A percentile compares a stretch with the other conserved stretches of the same genome.
Evolutionary conservation across 352 stramenopile genomes (phyloP).

Genomic region (Phytophthora kernoviae): DNA sequence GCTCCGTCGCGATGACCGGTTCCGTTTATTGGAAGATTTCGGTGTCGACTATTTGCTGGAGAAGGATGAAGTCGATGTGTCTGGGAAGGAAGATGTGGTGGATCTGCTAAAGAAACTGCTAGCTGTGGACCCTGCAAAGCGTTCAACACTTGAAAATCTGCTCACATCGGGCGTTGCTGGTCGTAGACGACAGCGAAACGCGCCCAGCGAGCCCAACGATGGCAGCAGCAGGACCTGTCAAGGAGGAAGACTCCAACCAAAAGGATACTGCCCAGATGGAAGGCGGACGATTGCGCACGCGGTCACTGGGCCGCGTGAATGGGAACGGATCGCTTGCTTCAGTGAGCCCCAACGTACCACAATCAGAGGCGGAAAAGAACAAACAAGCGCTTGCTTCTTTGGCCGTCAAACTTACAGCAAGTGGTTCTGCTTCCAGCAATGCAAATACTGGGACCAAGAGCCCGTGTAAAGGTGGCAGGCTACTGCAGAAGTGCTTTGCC

Average conservation of each 20-base stretch:
- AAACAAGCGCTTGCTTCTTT: conserved; percentile 28
- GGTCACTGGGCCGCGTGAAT: conserved; percentile 30
- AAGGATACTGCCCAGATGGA: conserved; percentile 13
- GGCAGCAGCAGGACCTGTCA: neutral
- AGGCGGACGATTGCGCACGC: conserved; percentile 17
- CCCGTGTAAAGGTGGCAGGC: conserved; percentile 14
- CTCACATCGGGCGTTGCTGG: conserved; percentile 42
- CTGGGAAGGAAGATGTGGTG: conserved; percentile 40
- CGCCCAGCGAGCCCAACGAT: conserved; percentile 8
- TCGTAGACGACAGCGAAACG: conserved; percentile 9
- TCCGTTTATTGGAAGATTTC: conserved; percentile 57
- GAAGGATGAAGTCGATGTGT: conserved; percentile 62
- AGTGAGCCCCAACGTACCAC: conserved; percentile 21
- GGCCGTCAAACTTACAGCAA: conserved; percentile 14
- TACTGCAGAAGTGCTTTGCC: conserved; percentile 37
- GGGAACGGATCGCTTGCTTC: conserved; percentile 29
- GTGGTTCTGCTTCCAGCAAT: conserved; percentile 9
- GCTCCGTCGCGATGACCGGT: conserved; percentile 57
- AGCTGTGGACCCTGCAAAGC: conserved; percentile 48
- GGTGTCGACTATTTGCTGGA: conserved; percentile 72
- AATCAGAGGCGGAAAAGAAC: conserved; percentile 27
- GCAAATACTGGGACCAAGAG: conserved; percentile 21
- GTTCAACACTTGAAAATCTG: conserved; percentile 46
- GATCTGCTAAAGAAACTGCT: conserved; percentile 65
- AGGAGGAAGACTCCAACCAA: conserved; percentile 2